Percentiles rank a stretch among this genome's conserved stretches.
phyloP scores from a whole-genome alignment of 192 early-diverging fungal species.

The Linnemannia schmuckeri region DNA sequence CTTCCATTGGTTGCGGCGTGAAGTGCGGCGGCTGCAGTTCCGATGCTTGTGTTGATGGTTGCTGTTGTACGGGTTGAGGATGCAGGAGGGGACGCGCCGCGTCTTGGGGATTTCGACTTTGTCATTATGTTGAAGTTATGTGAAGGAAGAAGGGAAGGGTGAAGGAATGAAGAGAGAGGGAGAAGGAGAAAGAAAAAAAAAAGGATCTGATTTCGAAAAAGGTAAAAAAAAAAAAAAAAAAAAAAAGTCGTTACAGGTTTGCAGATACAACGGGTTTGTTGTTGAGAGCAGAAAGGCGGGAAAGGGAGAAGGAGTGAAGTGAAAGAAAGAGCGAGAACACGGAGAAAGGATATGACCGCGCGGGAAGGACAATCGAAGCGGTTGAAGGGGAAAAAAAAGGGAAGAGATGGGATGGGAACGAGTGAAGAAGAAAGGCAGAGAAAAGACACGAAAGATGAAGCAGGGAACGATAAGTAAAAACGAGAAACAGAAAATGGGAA shows the following conservation, averaged over 20 bases:
- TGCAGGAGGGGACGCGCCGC: background rate
- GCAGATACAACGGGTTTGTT: background rate
- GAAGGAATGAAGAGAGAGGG: background rate
- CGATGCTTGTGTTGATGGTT: constrained; percentile 1
- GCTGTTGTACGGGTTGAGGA: constrained; percentile 1
- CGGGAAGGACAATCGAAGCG: background rate
- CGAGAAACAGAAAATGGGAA: background rate
- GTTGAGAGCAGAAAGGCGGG: background rate
- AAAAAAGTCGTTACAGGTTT: background rate
- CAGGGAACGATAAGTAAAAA: background rate
- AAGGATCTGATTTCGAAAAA: no score
- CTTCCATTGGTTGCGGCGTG: constrained; percentile 18
- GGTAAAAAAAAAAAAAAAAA: background rate
- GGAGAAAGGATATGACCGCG: background rate
- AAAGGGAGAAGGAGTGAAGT: background rate
- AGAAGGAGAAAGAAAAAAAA: background rate
- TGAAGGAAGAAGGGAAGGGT: background rate
- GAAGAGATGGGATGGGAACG: no score
- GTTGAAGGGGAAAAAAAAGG: background rate
- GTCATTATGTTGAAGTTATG: constrained; percentile 30
- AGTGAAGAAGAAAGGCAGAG: background rate
- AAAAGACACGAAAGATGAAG: background rate
- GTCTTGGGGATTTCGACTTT: constrained; percentile 43
- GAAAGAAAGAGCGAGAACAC: background rate
- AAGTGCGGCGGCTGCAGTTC: constrained; percentile 4